Conservation (phyloP, 345 rosid species). For the Theobroma cacao region DNA sequence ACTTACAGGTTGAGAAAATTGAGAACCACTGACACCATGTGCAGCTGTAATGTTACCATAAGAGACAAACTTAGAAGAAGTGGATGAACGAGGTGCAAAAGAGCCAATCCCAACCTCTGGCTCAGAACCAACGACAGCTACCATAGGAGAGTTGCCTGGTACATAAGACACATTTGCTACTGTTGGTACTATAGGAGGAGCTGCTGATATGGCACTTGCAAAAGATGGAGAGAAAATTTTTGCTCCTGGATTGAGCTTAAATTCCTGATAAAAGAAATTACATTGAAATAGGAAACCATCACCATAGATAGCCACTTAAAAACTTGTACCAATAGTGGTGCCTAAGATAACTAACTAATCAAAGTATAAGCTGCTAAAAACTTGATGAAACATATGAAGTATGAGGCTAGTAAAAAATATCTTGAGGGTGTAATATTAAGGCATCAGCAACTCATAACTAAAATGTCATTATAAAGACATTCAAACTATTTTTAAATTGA, state of each 20-base stretch:
- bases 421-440: not conserved
- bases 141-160: conserved; percentile 45
- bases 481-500: not conserved
- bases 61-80: conserved; percentile 55
- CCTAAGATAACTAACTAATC: not conserved
- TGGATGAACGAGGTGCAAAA: conserved; percentile 47
- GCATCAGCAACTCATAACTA: not conserved
- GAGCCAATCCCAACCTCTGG: conserved; percentile 50
- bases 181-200: conserved; percentile 43
- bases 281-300: not conserved
- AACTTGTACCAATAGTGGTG: not conserved
- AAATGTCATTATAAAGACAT: not conserved
- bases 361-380: not conserved
- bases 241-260: conserved; percentile 87
- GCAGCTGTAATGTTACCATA: conserved; percentile 47
- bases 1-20: conserved; percentile 65
- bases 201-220: conserved; percentile 41
- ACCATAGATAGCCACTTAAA: not conserved
- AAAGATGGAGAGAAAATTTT: conserved; percentile 72
- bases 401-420: not conserved
- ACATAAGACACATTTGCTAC: conserved; percentile 46
- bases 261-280: conserved; percentile 45
- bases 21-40: conserved; percentile 40
- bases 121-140: conserved; percentile 52
- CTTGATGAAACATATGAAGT: not conserved